phyloP scores from a whole-genome alignment of 2,329 filamentous ascomycete species.

The Xylaria digitata region DNA sequence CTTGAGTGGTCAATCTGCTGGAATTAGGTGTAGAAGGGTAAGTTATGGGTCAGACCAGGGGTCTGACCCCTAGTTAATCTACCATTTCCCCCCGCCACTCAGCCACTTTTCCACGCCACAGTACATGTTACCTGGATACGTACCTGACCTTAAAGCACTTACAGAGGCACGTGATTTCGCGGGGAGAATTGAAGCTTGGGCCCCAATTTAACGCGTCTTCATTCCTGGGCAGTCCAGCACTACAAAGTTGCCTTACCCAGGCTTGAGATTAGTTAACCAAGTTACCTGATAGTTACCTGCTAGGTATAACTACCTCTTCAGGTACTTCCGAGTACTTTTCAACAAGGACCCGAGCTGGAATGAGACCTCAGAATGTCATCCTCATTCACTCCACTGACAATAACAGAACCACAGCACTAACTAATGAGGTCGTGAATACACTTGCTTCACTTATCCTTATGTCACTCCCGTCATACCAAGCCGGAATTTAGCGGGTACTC shows the following conservation, averaged over 20 bases:
- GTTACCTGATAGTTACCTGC: neutral
- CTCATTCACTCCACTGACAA: neutral
- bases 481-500: neutral
- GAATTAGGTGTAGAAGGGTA: no score
- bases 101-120: no score
- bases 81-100: no score
- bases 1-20: no score
- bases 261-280: neutral
- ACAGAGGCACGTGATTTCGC: slow-evolving; percentile 39
- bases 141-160: no score
- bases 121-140: neutral
- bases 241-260: neutral
- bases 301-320: neutral
- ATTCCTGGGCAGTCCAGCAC: slow-evolving; percentile 14
- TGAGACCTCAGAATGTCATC: slow-evolving; percentile 18
- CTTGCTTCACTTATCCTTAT: neutral
- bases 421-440: neutral
- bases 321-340: neutral
- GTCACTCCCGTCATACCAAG: neutral
- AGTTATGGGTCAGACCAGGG: no score
- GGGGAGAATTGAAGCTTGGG: slow-evolving; percentile 25
- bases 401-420: neutral
- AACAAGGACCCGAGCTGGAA: slow-evolving; percentile 4
- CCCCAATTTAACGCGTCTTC: slow-evolving; percentile 31
- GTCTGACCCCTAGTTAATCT: no score